Conservation (phyloP, 179 eudicot species). For the Monotropa hypopitys region DNA sequence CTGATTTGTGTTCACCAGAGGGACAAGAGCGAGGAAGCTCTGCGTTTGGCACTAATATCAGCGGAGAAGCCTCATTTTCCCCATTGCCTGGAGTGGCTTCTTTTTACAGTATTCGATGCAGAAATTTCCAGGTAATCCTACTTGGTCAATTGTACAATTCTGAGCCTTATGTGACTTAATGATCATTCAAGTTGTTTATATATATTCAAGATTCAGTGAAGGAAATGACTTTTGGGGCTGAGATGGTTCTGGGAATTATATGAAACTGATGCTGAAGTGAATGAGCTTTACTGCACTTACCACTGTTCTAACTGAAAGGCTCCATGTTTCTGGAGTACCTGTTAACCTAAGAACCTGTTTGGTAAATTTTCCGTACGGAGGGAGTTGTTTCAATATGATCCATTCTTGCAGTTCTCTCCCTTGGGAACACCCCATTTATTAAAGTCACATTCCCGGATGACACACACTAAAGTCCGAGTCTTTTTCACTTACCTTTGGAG, state of each 20-base stretch:
- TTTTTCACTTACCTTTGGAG: background rate
- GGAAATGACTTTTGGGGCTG: background rate
- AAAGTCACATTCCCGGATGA: background rate
- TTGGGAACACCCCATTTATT: background rate
- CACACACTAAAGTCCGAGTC: background rate
- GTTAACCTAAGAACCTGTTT: background rate
- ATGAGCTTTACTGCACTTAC: background rate
- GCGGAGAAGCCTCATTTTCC: constrained; percentile 96
- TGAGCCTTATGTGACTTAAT: background rate
- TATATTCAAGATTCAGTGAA: background rate
- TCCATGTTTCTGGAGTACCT: background rate
- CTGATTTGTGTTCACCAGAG: constrained; percentile 33
- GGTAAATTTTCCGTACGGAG: background rate
- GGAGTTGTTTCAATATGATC: background rate
- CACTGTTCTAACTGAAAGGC: background rate
- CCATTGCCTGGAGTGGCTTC: constrained; percentile 98
- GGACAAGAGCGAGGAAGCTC: constrained; percentile 88
- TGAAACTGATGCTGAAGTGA: background rate
- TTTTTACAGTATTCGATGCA: constrained; percentile 94
- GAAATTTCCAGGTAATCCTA: constrained; percentile 72
- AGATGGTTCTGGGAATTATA: background rate
- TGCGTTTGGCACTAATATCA: constrained; percentile 74
- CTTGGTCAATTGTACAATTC: background rate
- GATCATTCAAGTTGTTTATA: background rate
- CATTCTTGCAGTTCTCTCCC: background rate